Conservation (phyloP, 371 early-diverging fungal species). For the Rhizopus sp. region DNA sequence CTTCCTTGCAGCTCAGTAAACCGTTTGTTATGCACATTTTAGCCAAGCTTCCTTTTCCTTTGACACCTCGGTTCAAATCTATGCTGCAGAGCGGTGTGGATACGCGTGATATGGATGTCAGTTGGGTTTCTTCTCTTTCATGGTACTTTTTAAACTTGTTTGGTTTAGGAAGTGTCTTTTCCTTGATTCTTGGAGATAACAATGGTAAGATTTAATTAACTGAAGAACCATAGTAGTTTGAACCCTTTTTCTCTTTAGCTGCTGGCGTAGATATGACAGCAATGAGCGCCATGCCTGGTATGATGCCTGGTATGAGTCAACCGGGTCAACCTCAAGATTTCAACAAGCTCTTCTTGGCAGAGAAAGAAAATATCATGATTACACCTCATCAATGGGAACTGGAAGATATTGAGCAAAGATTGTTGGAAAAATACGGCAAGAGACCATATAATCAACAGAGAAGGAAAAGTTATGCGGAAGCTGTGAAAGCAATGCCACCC, state of each 20-base stretch:
- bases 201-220: conserved; percentile 60
- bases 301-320: conserved; percentile 51
- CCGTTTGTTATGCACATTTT: neutral
- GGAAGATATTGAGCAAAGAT: conserved; percentile 79
- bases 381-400: conserved; percentile 82
- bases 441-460: neutral
- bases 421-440: conserved; percentile 81
- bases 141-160: conserved; percentile 98
- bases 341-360: conserved; percentile 82
- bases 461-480: neutral
- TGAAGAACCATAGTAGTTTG: neutral
- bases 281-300: conserved; percentile 69
- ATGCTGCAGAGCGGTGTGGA: conserved; percentile 97
- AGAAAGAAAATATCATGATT: conserved; percentile 87
- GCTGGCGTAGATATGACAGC: conserved; percentile 92
- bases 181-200: conserved; percentile 88
- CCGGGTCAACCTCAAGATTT: conserved; percentile 83
- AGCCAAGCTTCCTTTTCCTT: conserved; percentile 95
- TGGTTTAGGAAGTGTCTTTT: conserved; percentile 91
- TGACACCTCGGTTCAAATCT: conserved; percentile 94
- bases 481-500: conserved; percentile 26
- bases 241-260: conserved; percentile 44
- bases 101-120: conserved; percentile 95
- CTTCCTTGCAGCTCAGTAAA: neutral
- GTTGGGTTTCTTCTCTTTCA: conserved; percentile 95